These are phyloP conservation scores for Colletotrichum melonis DNA, from an alignment of 2,329 filamentous ascomycete species.

Conservation along the genomic window DNA sequence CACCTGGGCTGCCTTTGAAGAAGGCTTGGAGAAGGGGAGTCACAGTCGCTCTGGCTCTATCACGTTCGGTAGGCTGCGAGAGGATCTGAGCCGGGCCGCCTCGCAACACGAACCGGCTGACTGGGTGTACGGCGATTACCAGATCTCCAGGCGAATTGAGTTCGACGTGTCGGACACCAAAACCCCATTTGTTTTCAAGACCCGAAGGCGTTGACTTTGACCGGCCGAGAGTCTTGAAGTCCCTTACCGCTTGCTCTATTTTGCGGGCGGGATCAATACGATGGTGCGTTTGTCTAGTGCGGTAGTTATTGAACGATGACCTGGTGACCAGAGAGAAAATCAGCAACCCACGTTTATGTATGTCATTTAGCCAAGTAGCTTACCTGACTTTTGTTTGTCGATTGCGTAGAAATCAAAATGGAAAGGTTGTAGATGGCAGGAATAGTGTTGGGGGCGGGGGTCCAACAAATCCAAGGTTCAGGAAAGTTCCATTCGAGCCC, in stretches of 20 bases:
- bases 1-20: neutral
- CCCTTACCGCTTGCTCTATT: neutral
- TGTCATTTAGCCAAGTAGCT: no score
- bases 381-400: no score
- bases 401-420: no score
- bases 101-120: neutral
- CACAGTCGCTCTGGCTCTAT: neutral
- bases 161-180: neutral
- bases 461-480: no score
- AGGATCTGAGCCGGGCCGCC: neutral
- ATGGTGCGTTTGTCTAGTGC: neutral
- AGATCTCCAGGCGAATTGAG: neutral
- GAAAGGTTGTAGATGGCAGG: no score
- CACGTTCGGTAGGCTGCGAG: neutral
- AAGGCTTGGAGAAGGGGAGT: neutral
- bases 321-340: no score
- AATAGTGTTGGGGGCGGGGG: no score
- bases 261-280: neutral
- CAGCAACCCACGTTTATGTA: no score
- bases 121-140: neutral
- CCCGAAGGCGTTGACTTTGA: neutral
- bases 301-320: no score
- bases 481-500: no score
- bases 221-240: slow-evolving; percentile 1
- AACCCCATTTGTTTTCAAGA: slow-evolving; percentile 1